phyloP scores from a whole-genome alignment of 2,329 filamentous ascomycete genomes.

The Sporothrix pseudoabietina region DNA sequence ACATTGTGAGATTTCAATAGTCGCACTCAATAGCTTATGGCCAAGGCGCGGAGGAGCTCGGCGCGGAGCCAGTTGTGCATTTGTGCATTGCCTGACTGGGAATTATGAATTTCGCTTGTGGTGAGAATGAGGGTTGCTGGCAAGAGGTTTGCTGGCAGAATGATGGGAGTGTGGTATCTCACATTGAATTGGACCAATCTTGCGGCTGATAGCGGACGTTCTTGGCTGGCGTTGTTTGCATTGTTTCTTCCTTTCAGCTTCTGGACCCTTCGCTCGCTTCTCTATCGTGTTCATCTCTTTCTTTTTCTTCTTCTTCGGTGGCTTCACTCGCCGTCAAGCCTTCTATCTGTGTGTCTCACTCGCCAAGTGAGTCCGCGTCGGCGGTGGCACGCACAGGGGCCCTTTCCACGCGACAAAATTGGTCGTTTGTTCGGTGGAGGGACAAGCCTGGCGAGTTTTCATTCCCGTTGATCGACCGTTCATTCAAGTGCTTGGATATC shows the following conservation, averaged over 20 bases:
- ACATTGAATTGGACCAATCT: neutral
- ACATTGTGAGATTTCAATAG: neutral
- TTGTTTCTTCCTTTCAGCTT: neutral
- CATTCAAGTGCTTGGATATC: neutral
- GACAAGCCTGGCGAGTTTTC: too few species aligned
- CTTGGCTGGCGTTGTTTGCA: neutral
- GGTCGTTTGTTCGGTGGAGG: neutral
- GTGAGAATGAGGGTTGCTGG: neutral
- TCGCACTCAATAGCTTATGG: neutral
- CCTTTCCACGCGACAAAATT: neutral
- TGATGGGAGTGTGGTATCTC: neutral
- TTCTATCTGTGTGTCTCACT: constrained; percentile 9
- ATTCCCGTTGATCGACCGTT: neutral
- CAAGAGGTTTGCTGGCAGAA: neutral
- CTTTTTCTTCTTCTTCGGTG: neutral
- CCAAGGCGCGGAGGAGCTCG: constrained; percentile 10
- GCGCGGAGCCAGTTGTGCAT: constrained; percentile 5
- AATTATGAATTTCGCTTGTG: neutral
- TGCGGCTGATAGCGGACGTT: constrained; percentile 9
- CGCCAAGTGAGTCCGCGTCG: neutral
- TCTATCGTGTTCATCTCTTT: neutral
- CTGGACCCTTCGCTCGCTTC: neutral
- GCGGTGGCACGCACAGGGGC: constrained; percentile 3
- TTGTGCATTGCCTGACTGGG: constrained; percentile 16
- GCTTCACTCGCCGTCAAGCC: neutral